A percentile compares a stretch with the other conserved stretches of the same genome.
Conservation (phyloP, 768 basidiomycete species). For the Amanita subjunquillea region DNA sequence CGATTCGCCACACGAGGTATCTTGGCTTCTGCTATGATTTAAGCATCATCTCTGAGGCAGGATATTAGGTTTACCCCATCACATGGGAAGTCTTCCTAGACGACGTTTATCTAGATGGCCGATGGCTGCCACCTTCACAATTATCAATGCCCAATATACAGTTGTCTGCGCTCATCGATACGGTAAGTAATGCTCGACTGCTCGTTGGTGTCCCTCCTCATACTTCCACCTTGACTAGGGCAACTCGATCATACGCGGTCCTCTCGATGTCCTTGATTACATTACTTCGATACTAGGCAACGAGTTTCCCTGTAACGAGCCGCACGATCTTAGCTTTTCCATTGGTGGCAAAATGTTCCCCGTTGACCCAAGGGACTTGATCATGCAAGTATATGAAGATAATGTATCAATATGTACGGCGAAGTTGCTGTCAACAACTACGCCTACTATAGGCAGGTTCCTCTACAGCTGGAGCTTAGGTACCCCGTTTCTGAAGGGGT, state of each 20-base stretch:
- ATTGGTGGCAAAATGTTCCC: slow-evolving; percentile 64
- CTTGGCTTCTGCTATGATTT: slow-evolving; percentile 6
- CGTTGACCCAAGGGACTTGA: slow-evolving; percentile 68
- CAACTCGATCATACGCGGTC: slow-evolving; percentile 69
- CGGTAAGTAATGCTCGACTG: slow-evolving; percentile 30
- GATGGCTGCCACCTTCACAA: slow-evolving; percentile 44
- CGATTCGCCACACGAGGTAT: slow-evolving; percentile 52
- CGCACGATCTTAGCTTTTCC: slow-evolving; percentile 56
- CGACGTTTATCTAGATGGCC: slow-evolving; percentile 62
- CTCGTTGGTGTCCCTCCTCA: neutral
- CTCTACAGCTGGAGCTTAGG: slow-evolving; percentile 74
- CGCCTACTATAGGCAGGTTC: slow-evolving; percentile 46
- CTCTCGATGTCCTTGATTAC: slow-evolving; percentile 47
- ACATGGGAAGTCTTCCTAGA: slow-evolving; percentile 69
- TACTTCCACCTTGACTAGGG: slow-evolving; percentile 31
- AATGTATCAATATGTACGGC: slow-evolving; percentile 35
- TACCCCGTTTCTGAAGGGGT: slow-evolving; percentile 70
- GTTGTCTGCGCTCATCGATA: slow-evolving; percentile 62
- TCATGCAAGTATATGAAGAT: slow-evolving; percentile 27
- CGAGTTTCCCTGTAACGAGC: slow-evolving; percentile 43
- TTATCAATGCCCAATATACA: slow-evolving; percentile 36
- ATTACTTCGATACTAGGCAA: slow-evolving; percentile 33
- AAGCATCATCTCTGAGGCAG: slow-evolving; percentile 6
- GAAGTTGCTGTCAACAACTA: slow-evolving; percentile 53
- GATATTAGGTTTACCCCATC: slow-evolving; percentile 44